Base-by-base conservation (phyloP, 805 yeast genomes). In the Metschnikowia gelsemii region DNA sequence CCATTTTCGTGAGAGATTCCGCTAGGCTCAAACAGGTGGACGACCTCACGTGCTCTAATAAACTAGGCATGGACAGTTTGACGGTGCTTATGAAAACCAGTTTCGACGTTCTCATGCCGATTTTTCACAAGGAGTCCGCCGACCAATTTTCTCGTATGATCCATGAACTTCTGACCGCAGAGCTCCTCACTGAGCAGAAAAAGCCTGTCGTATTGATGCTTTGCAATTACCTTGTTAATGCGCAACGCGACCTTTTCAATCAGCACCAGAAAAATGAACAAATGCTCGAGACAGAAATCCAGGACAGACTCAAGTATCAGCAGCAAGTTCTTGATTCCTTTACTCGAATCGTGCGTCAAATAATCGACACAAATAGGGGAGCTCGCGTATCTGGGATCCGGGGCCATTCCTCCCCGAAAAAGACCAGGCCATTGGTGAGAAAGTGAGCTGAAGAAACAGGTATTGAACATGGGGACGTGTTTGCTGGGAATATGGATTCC, bases 281-380 rank as follows among this genome's bases (percentile, higher is more conserved):
- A 19, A 38, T 38, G 35, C 37, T 49, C 11, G 43, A 46, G 32
- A 24, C 33, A 6, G 53, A 47, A 25, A 35, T 47, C 39, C 33
- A 41, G 7, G 42, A 42, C 23, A 35, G 51, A 25, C 50, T 32
- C 22, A 36, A 33, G 32, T 49, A 46, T 35, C 51, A 49, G 26
- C 43, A 43, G 26, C 46, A 49, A 23, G 52, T 46, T 22, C 41
- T 49, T 13, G 38, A 40, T 27, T 40, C 50, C 0, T 46, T 49
- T 25, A 38, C 41, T 19, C 18, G 31, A 21, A 49, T 49, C 6
- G 37, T 33, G 27, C 31, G 27, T 24, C 50, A 46, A 21, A 21
- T 46, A 9, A 38, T 42, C 38, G 47, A 38, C 14, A 29, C 11
- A n/a, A 40, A 32, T 17, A 26, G 44, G n/a, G 45, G 41, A 12